Evolutionary conservation across 2,329 filamentous ascomycete species (phyloP).

Genomic region (Botrytis aclada): DNA sequence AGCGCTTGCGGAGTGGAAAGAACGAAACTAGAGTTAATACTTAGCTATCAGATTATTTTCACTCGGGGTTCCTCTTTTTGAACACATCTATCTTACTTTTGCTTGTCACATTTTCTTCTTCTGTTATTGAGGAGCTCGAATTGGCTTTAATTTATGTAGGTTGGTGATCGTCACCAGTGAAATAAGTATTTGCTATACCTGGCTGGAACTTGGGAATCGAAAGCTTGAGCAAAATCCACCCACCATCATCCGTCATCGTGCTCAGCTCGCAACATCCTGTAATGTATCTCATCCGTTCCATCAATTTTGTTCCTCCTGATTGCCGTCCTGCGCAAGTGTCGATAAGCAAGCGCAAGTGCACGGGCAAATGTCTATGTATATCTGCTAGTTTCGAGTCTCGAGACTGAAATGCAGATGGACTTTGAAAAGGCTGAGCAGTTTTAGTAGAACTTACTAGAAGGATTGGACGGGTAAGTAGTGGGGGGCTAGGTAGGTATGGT

Average conservation of each 20-base stretch:
- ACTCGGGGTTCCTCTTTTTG: background rate
- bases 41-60: background rate
- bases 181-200: background rate
- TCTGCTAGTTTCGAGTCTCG: background rate
- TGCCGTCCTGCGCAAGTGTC: background rate
- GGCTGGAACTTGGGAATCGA: background rate
- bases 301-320: background rate
- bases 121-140: background rate
- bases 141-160: background rate
- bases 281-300: accelerated
- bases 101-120: background rate
- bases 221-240: background rate
- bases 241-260: background rate
- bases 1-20: background rate
- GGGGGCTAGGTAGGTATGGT: background rate
- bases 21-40: background rate
- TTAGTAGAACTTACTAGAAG: no score
- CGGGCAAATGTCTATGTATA: accelerated
- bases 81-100: background rate
- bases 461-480: background rate
- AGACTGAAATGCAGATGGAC: background rate
- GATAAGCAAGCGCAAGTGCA: background rate
- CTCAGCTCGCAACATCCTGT: background rate
- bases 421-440: background rate
- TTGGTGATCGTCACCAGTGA: background rate